Evolutionary conservation across 345 rosid genomes (phyloP).

Genomic region (Cardiospermum halicacabum): DNA sequence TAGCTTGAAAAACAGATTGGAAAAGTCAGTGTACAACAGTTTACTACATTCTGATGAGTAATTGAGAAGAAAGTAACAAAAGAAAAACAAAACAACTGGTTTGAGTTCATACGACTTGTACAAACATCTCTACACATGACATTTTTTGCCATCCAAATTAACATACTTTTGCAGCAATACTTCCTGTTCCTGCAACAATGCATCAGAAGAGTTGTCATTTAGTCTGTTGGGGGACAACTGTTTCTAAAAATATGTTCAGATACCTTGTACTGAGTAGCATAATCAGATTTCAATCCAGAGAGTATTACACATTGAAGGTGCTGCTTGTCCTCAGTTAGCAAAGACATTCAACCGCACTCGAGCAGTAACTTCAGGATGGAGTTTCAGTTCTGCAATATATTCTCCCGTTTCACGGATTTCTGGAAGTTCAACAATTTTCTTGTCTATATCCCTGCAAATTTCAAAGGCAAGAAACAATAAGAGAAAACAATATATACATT

Average conservation of each 20-base stretch:
- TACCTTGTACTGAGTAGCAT: constrained; percentile 22
- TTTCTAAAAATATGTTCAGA: constrained; percentile 7
- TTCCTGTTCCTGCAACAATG: constrained; percentile 14
- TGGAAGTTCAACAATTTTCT: constrained; percentile 66
- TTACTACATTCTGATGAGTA: constrained; percentile 2
- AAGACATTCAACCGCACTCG: constrained; percentile 68
- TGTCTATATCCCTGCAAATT: constrained; percentile 76
- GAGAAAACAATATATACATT: constrained; percentile 4
- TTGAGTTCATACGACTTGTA: neutral
- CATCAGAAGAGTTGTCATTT: neutral
- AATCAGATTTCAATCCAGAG: constrained; percentile 2
- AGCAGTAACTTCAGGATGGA: constrained; percentile 92
- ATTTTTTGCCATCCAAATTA: neutral
- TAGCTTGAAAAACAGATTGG: no score
- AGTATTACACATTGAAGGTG: constrained; percentile 8
- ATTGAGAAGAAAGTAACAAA: neutral
- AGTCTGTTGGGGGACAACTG: no score
- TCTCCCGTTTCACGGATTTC: constrained; percentile 94
- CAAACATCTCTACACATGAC: constrained; percentile 9
- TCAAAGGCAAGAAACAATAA: constrained; percentile 6
- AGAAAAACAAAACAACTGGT: neutral
- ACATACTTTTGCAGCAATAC: neutral
- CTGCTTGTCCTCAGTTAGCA: constrained; percentile 48
- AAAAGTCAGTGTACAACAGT: neutral
- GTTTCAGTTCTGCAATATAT: constrained; percentile 84